phyloP scores from a whole-genome alignment of 2,329 filamentous ascomycete genomes.

The Stemphylium vesicarium region DNA sequence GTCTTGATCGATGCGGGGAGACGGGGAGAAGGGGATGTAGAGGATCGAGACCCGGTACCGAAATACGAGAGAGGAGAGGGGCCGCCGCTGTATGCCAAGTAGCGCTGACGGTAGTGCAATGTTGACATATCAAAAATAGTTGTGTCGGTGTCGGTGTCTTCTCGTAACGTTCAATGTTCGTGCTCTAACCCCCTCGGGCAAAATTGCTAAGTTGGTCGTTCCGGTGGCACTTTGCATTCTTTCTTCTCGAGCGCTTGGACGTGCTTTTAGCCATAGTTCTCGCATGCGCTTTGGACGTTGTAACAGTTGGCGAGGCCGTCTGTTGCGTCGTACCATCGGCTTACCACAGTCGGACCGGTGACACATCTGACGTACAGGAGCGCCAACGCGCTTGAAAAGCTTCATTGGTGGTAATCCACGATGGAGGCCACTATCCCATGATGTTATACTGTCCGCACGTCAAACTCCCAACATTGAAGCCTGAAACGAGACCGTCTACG shows the following conservation, averaged over 20 bases:
- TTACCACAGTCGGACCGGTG: too few species aligned
- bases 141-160: neutral
- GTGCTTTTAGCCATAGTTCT: neutral
- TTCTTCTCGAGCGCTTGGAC: neutral
- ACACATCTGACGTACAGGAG: too few species aligned
- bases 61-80: constrained; percentile 19
- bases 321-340: too few species aligned
- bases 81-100: constrained; percentile 15
- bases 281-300: neutral
- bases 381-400: too few species aligned
- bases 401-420: too few species aligned
- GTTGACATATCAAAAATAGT: neutral
- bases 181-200: neutral
- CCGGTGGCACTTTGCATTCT: neutral
- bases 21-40: constrained; percentile 1
- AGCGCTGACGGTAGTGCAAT: neutral
- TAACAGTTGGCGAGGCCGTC: too few species aligned
- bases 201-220: neutral
- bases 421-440: too few species aligned
- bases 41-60: constrained; percentile 15
- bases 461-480: too few species aligned
- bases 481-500: neutral
- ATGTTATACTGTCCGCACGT: too few species aligned
- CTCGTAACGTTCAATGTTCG: neutral
- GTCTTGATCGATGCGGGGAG: neutral